These are phyloP conservation scores for Sporodiniella umbellata DNA, from an alignment of 371 early-diverging fungal genomes.

Conservation along the genomic window DNA sequence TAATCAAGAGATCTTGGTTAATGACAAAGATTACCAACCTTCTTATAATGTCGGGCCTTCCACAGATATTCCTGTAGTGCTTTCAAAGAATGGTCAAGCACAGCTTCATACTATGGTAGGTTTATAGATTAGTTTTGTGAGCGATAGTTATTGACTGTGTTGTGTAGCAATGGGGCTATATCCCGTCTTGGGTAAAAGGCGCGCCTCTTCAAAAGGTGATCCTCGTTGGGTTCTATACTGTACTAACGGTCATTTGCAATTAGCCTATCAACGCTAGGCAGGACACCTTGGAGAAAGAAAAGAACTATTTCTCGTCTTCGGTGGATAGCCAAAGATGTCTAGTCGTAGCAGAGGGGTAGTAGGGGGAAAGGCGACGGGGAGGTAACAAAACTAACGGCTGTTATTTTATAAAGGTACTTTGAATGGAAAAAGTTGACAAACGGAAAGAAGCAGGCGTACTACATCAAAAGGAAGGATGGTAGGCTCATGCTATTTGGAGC, in stretches of 20 bases:
- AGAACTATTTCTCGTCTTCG: constrained; percentile 53
- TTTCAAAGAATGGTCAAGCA: constrained; percentile 29
- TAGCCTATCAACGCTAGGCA: constrained; percentile 65
- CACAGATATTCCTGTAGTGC: constrained; percentile 51
- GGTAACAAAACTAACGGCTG: not conserved
- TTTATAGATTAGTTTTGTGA: not conserved
- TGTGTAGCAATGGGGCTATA: constrained; percentile 61
- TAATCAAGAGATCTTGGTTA: constrained; percentile 12
- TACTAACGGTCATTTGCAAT: not conserved
- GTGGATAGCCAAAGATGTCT: constrained; percentile 64
- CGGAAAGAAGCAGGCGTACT: constrained; percentile 56
- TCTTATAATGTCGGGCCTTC: constrained; percentile 66
- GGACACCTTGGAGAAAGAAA: constrained; percentile 52
- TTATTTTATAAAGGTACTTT: constrained; percentile 61
- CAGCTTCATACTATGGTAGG: constrained; percentile 54
- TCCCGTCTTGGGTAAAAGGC: constrained; percentile 50
- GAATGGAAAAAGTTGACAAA: constrained; percentile 62
- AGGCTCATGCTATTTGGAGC: constrained; percentile 64
- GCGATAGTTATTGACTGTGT: not conserved
- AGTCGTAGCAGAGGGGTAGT: constrained; percentile 64
- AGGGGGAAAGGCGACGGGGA: not conserved
- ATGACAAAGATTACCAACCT: constrained; percentile 35
- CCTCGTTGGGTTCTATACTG: no score
- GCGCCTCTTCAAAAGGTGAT: constrained; percentile 35
- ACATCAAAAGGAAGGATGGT: constrained; percentile 54